Evolutionary conservation across 495 filamentous ascomycete species (phyloP).

Genomic region (Sphaerosporella brunnea): DNA sequence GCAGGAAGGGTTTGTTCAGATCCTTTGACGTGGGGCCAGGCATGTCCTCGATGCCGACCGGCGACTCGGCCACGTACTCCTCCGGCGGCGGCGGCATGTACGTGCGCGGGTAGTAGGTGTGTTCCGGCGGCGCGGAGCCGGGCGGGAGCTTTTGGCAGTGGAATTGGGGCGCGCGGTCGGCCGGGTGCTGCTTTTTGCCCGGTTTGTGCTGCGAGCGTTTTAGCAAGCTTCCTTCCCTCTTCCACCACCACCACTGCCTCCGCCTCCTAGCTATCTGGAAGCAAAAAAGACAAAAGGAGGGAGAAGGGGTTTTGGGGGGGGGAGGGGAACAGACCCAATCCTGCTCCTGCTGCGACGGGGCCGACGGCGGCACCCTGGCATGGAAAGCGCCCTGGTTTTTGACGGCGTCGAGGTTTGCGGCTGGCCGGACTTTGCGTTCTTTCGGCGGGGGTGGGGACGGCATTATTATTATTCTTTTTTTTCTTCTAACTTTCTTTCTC

Average conservation of each 20-base stretch:
- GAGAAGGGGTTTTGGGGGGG: slow-evolving; percentile 1
- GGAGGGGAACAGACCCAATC: slow-evolving; percentile 36
- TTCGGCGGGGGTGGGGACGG: too few species aligned
- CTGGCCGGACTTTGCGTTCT: too few species aligned
- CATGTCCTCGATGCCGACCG: slow-evolving; percentile 22
- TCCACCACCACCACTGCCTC: too few species aligned
- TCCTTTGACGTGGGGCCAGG: slow-evolving; percentile 45
- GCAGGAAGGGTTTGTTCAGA: slow-evolving; percentile 42
- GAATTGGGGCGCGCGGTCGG: slow-evolving; percentile 47
- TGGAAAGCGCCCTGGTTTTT: slow-evolving; percentile 41
- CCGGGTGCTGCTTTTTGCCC: slow-evolving; percentile 40
- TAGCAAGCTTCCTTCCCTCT: too few species aligned
- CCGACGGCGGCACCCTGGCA: slow-evolving; percentile 32
- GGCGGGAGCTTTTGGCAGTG: slow-evolving; percentile 40
- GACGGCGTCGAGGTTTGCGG: slow-evolving; percentile 42
- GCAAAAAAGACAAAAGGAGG: neutral
- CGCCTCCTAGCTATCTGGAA: too few species aligned
- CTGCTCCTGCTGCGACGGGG: slow-evolving; percentile 35
- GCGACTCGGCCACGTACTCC: slow-evolving; percentile 29
- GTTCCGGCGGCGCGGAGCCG: slow-evolving; percentile 46
- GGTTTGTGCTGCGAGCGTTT: slow-evolving; percentile 54
- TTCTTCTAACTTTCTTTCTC: too few species aligned
- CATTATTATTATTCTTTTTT: too few species aligned
- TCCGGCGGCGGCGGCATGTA: slow-evolving; percentile 37
- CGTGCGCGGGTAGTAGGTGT: too few species aligned